A percentile compares a stretch with the other conserved stretches of the same genome.
These are phyloP conservation scores for Leishmania major DNA, from an alignment of 208 protist genomes.

Conservation along the genomic window DNA sequence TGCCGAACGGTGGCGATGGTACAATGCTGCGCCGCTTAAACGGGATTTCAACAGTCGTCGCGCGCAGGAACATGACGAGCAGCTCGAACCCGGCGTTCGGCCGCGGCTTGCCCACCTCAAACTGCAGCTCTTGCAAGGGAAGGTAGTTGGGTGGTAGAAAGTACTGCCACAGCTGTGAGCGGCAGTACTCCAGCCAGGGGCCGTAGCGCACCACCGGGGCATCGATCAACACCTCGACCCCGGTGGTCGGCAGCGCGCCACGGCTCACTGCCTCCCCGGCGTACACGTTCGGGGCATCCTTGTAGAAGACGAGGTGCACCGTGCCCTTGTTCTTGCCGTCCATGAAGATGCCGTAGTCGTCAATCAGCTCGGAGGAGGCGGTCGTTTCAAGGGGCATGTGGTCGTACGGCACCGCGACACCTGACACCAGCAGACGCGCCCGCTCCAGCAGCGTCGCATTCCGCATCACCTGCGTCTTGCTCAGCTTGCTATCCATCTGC, in stretches of 20 bases:
- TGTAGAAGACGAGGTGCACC: constrained; percentile 79
- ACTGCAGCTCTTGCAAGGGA: constrained; percentile 61
- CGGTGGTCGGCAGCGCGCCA: constrained; percentile 62
- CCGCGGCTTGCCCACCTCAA: constrained; percentile 68
- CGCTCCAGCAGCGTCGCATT: constrained; percentile 62
- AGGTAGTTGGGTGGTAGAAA: constrained; percentile 83
- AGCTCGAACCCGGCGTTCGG: constrained; percentile 81
- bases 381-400: constrained; percentile 32
- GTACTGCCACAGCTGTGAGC: constrained; percentile 74
- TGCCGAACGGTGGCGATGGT: constrained; percentile 86
- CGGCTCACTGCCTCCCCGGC: constrained; percentile 65
- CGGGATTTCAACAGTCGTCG: constrained; percentile 66
- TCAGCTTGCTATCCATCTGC: constrained; percentile 59
- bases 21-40: constrained; percentile 79
- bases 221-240: constrained; percentile 83
- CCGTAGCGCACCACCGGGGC: constrained; percentile 69
- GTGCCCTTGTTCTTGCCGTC: constrained; percentile 65
- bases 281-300: constrained; percentile 83
- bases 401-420: constrained; percentile 27
- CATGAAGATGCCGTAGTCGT: constrained; percentile 79
- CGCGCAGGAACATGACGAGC: constrained; percentile 73
- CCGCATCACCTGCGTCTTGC: constrained; percentile 46
- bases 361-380: constrained; percentile 59
- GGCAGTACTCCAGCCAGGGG: constrained; percentile 86
- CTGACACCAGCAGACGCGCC: constrained; percentile 56